phyloP scores from a whole-genome alignment of 2,329 filamentous ascomycete species.

The Amesomyces nigricolor region DNA sequence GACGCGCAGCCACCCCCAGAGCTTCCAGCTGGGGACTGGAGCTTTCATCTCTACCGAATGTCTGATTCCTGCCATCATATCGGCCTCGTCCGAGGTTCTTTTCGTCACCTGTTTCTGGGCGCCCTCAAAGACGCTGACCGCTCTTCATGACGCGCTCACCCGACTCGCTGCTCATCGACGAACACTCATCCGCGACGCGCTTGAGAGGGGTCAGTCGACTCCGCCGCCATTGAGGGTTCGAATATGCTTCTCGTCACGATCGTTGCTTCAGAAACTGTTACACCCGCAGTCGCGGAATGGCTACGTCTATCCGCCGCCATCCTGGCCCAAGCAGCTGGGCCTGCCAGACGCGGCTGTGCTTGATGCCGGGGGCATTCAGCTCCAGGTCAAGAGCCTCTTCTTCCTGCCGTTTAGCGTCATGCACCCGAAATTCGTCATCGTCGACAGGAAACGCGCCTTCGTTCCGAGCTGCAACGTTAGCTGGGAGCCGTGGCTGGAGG shows the following conservation, averaged over 20 bases:
- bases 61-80: slow-evolving; percentile 56
- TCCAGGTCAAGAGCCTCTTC: slow-evolving; percentile 72
- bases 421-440: slow-evolving; percentile 76
- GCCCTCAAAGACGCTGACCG: slow-evolving; percentile 53
- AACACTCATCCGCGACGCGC: slow-evolving; percentile 26
- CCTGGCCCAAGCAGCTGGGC: slow-evolving; percentile 58
- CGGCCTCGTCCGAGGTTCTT: slow-evolving; percentile 59
- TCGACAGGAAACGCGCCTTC: slow-evolving; percentile 62
- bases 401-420: slow-evolving; percentile 78
- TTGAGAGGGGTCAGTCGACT: slow-evolving; percentile 8
- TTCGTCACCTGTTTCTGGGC: slow-evolving; percentile 84
- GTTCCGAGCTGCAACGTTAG: slow-evolving; percentile 79
- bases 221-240: slow-evolving; percentile 50
- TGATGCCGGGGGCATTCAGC: slow-evolving; percentile 54
- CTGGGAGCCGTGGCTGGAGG: slow-evolving; percentile 85
- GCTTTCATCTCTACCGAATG: slow-evolving; percentile 48
- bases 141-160: slow-evolving; percentile 52
- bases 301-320: slow-evolving; percentile 51
- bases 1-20: slow-evolving; percentile 41
- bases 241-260: slow-evolving; percentile 71
- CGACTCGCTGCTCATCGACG: slow-evolving; percentile 47
- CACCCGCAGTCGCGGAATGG: slow-evolving; percentile 61
- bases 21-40: slow-evolving; percentile 54
- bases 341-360: slow-evolving; percentile 51
- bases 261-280: slow-evolving; percentile 66